A percentile compares a stretch with the other conserved stretches of the same genome.
Evolutionary conservation across 768 basidiomycete species (phyloP).

Genomic region (Termitomyces sp.): DNA sequence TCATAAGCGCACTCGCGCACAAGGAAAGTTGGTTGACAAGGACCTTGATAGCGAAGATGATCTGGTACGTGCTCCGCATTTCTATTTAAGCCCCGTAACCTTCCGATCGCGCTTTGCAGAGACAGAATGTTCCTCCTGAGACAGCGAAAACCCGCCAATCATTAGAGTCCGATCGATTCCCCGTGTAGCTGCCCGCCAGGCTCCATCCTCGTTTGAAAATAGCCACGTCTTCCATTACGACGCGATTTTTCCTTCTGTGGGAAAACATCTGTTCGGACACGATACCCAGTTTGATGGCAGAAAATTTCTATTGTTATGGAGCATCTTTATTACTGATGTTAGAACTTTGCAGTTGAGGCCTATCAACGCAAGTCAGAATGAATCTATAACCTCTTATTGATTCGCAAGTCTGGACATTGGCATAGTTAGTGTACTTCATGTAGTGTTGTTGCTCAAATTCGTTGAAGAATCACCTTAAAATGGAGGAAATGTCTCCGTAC

Average conservation of each 20-base stretch:
- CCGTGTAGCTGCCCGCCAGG: background rate
- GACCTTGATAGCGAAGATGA: slow-evolving; percentile 1
- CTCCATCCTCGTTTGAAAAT: background rate
- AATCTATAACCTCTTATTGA: no score
- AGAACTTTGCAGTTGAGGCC: no score
- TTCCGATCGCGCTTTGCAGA: background rate
- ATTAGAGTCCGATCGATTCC: background rate
- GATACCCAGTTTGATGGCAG: background rate
- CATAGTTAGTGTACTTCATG: no score
- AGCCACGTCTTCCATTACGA: background rate
- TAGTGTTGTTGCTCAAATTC: no score
- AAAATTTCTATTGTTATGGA: background rate
- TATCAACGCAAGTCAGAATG: no score
- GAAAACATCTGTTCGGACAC: no score
- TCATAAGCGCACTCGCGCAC: background rate
- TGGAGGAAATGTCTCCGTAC: no score
- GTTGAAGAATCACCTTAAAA: no score
- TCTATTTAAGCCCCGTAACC: background rate
- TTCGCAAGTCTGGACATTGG: no score
- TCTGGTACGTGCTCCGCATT: background rate
- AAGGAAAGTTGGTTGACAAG: background rate
- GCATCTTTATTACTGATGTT: no score
- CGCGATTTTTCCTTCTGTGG: no score
- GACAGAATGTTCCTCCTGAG: background rate
- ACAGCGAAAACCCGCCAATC: background rate